Base-by-base conservation (phyloP, 2,329 filamentous ascomycete species). In the Fusarium sp. region DNA sequence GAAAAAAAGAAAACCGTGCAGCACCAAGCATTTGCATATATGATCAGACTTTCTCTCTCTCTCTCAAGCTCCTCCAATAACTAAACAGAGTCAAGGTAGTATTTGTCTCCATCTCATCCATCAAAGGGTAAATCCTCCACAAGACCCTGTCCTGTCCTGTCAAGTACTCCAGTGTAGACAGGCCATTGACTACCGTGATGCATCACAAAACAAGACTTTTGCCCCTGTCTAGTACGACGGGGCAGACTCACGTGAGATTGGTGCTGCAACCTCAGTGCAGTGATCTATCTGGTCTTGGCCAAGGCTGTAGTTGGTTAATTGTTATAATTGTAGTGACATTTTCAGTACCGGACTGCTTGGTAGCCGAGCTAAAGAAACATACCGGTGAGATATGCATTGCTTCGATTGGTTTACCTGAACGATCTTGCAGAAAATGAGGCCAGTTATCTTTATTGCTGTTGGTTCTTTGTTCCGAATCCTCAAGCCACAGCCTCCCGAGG, bases 331-430 rank as follows among this genome's bases (percentile, higher is more conserved):
- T n/a, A 45, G 28, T 31, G 42, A 20, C 8, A 45, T 45, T 10
- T 23, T 15, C 28, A 18, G 31, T 15, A 15, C 42, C 42, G 42
- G 42, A 28, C 31, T 30, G 2, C 26, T 18, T 12, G 26, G 18
- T 10, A 30, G 9, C 41, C 41, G 41, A 11, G 8, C 11, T 30
- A 12, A 51, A 37, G 23, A 30, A 51, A 51, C 34, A 40, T n/a
- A 51, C 47, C 34, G 47, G 47, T 51, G 23, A 51, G 47, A 51
- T 34, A 51, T 40, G 34, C 23, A 40, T 26, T 12, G 26, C 18
- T 10, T 20, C 31, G 28, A 31, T 28, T 30, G 42, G 42, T 1
- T 45, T 28, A 31, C 28, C 9, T 23, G 23, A 23, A 23, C 38
- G 0, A 7, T 16, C 3, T 15, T 18, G 23, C 8, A 40, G 15